A percentile compares a stretch with the other conserved stretches of the same genome.
Evolutionary conservation across 495 filamentous ascomycete genomes (phyloP).

Genomic region (Mycothermus thermophilus): DNA sequence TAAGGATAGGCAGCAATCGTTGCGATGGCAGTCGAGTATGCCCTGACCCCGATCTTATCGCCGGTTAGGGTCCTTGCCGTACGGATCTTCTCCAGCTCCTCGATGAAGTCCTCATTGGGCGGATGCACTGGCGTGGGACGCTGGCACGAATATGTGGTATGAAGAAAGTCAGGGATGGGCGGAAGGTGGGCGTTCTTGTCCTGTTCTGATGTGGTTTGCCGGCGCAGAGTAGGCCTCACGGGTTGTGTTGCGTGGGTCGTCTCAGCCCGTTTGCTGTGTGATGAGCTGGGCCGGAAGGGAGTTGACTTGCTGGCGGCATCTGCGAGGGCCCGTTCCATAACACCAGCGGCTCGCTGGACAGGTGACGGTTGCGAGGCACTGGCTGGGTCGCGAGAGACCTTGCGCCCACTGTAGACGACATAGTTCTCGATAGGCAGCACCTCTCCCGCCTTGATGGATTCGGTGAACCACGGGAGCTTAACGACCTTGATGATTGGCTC

Average conservation of each 20-base stretch:
- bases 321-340: slow-evolving; percentile 21
- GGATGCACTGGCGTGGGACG: slow-evolving; percentile 55
- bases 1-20: slow-evolving; percentile 68
- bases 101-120: slow-evolving; percentile 67
- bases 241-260: slow-evolving; percentile 1
- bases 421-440: slow-evolving; percentile 48
- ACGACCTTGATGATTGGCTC: slow-evolving; percentile 45
- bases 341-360: slow-evolving; percentile 10
- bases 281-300: slow-evolving; percentile 8
- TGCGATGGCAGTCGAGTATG: slow-evolving; percentile 80
- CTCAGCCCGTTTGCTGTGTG: slow-evolving; percentile 6
- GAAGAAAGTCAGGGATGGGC: slow-evolving; percentile 57
- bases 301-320: slow-evolving; percentile 10
- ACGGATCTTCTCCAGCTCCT: slow-evolving; percentile 59
- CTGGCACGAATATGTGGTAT: slow-evolving; percentile 66
- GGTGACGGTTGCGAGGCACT: slow-evolving; percentile 6
- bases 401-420: slow-evolving; percentile 50
- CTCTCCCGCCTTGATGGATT: slow-evolving; percentile 39
- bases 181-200: slow-evolving; percentile 36
- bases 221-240: slow-evolving; percentile 20
- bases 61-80: slow-evolving; percentile 52
- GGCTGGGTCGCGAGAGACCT: slow-evolving; percentile 8
- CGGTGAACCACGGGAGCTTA: slow-evolving; percentile 60
- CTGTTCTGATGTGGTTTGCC: slow-evolving; percentile 60
- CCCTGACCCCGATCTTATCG: slow-evolving; percentile 70